Evolutionary conservation across 306 rosid species (phyloP), one percentile per base, ranked within the genome.

Genomic region (Citrullus mucosospermus): DNA sequence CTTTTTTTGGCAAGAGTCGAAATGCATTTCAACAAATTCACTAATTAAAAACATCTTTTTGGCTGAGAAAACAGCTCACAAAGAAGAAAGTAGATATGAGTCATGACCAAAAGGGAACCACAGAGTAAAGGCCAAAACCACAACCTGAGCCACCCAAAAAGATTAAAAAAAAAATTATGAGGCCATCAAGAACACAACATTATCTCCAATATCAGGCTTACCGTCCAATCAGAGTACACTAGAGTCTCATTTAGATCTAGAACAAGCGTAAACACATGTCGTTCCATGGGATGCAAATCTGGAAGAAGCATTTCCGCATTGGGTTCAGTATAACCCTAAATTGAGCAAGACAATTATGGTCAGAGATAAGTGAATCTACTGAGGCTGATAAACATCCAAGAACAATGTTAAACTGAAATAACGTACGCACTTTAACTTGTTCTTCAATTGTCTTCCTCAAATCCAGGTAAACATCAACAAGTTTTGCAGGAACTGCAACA

Each of bases 221-320:
- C 99, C 82, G 91, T 90, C 99, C 99, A 95, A 72, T 82, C 86
- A 78, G 93, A 92, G 85, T 92, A 92, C 61, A 95, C 90, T 79
- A 92, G 85, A 15, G 99, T 95, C 87, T 92, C 99, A 50, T 95
- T 91, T 46, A 95, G 89, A 92, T 95, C 99, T 79, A 95, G 85
- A 87, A 92, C 99, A 61, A 95, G 99, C 39, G 99, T 95, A 85
- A 91, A 91, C 79, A 88, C 97, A 74, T 91, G 96, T 38, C 66
- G 87, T 81, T 95, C 98, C 82, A 85, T 78, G 79, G 98, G 97
- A 80, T 82, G 93, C 91, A 92, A 85, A 81, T 95, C 98, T 54
- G 99, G 99, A 88, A 95, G 99, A 85, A 95, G 99, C 89, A 91
- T 92, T 71, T 95, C 99, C 5, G 97, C 78, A 16, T 85, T 91